phyloP scores from a whole-genome alignment of 192 early-diverging fungal species.

The Allomyces arbusculus region DNA sequence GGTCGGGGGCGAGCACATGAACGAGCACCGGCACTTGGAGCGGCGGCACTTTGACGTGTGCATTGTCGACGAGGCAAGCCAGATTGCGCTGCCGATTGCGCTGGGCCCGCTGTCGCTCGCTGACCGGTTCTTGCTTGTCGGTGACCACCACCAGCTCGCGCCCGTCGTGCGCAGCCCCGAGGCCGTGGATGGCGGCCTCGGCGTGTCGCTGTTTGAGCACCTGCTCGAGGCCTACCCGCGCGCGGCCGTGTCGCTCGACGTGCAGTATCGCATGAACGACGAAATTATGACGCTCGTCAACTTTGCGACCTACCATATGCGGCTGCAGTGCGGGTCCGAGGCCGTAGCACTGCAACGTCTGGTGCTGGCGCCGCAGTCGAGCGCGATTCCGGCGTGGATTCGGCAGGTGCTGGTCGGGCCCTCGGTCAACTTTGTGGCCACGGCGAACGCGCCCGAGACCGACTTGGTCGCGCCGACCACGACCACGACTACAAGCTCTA shows the following conservation, averaged over 20 bases:
- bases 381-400: slow-evolving; percentile 1
- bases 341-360: slow-evolving; percentile 36
- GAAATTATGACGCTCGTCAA: slow-evolving; percentile 78
- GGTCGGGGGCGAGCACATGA: not conserved
- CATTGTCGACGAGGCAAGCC: slow-evolving; percentile 91
- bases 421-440: not conserved
- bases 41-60: slow-evolving; percentile 75
- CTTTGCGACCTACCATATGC: slow-evolving; percentile 55
- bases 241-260: slow-evolving; percentile 45
- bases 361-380: slow-evolving; percentile 9
- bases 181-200: slow-evolving; percentile 15
- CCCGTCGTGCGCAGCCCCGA: slow-evolving; percentile 48
- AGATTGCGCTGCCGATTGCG: slow-evolving; percentile 75
- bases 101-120: slow-evolving; percentile 70
- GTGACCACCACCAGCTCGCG: slow-evolving; percentile 86
- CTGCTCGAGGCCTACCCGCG: slow-evolving; percentile 64
- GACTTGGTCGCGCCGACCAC: not conserved
- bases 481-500: too few relatives aligned
- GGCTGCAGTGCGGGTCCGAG: slow-evolving; percentile 49
- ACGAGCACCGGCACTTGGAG: not conserved
- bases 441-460: not conserved
- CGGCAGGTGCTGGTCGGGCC: not conserved
- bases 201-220: slow-evolving; percentile 54
- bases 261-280: slow-evolving; percentile 85
- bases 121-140: slow-evolving; percentile 72